Percentiles rank a stretch among this genome's conserved stretches.
Evolutionary conservation across 1,139 yeast species (phyloP).

Genomic region (Saccharomyces hybrid): DNA sequence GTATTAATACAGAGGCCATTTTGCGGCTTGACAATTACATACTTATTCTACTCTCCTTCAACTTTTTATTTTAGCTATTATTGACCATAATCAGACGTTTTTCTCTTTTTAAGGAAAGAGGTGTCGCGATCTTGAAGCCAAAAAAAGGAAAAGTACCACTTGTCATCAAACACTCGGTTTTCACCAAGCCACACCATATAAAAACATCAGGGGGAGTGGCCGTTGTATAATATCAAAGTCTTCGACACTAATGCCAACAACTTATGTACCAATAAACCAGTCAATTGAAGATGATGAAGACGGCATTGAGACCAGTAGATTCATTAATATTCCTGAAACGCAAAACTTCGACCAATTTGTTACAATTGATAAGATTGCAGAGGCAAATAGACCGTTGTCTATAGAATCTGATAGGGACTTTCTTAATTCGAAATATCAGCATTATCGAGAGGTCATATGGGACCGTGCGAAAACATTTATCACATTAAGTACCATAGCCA

Average conservation of each 20-base stretch:
- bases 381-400: slow-evolving; percentile 35
- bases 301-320: slow-evolving; percentile 3
- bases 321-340: slow-evolving; percentile 26
- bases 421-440: slow-evolving; percentile 8
- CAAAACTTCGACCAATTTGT: slow-evolving; percentile 49
- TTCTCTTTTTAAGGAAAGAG: no score
- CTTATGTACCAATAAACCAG: not conserved
- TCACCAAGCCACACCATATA: not conserved
- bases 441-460: slow-evolving; percentile 32
- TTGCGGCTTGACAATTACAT: no score
- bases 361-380: slow-evolving; percentile 84
- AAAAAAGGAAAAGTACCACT: not conserved
- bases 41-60: no score
- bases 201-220: no score
- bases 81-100: no score
- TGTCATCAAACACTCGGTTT: not conserved
- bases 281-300: slow-evolving; percentile 2
- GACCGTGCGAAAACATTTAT: slow-evolving; percentile 61
- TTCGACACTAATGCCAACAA: not conserved
- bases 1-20: no score
- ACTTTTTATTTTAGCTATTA: no score
- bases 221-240: not conserved
- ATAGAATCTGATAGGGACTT: slow-evolving; percentile 6
- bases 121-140: not conserved
- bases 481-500: slow-evolving; percentile 66